Percentiles rank a stretch among this genome's conserved stretches.
Conservation (phyloP, 225 moss, liverwort and hornwort species). For the Pseudoscleropodium purum region DNA sequence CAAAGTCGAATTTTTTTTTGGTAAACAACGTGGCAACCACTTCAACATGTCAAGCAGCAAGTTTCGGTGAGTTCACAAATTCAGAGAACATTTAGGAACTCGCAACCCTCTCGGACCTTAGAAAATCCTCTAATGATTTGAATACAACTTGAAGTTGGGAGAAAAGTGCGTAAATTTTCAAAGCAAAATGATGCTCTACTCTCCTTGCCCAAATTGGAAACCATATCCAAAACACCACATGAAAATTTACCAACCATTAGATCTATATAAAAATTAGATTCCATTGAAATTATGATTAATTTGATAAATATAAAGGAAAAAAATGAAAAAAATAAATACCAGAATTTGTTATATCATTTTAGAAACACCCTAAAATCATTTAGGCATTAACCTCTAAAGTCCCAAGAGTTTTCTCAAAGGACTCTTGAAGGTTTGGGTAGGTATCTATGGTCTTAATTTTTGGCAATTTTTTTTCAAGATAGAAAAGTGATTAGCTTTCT, state of each 20-base stretch:
- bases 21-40: no score
- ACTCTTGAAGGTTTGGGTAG: no score
- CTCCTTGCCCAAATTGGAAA: no score
- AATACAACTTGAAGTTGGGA: background rate
- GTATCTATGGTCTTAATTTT: background rate
- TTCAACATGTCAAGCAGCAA: no score
- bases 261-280: background rate
- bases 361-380: background rate
- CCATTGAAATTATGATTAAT: background rate
- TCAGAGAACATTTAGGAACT: no score
- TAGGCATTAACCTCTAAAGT: background rate
- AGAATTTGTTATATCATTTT: background rate
- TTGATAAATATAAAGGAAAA: background rate
- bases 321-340: no score
- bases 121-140: no score
- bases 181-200: background rate
- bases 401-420: background rate
- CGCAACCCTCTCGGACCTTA: no score
- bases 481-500: fast-evolving
- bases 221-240: no score
- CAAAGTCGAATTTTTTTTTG: no score
- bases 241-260: background rate
- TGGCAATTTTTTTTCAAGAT: background rate
- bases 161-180: background rate
- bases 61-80: no score